phyloP scores from a whole-genome alignment of 108 stramenopile species.

The Epithemia pelagica region DNA sequence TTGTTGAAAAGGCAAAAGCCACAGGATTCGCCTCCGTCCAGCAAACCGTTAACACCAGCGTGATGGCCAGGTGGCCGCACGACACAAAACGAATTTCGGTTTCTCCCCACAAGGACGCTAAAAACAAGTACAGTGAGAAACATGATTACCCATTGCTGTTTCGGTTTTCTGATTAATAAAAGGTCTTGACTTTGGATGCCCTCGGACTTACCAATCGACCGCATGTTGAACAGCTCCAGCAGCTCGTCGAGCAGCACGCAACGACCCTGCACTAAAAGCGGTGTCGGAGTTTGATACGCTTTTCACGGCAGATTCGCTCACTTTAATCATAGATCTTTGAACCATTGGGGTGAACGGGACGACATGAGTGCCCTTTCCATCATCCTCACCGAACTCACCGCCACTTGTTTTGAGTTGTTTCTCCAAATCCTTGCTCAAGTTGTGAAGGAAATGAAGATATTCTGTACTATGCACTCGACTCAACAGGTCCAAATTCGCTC shows the following conservation, averaged over 20 bases:
- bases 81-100: slow-evolving; percentile 91
- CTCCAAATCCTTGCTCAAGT: slow-evolving; percentile 79
- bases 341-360: slow-evolving; percentile 83
- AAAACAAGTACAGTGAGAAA: too few species aligned
- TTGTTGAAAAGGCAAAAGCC: slow-evolving; percentile 99
- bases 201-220: slow-evolving; percentile 64
- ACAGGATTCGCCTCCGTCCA: slow-evolving; percentile 90
- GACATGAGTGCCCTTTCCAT: slow-evolving; percentile 31
- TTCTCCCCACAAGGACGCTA: slow-evolving; percentile 74
- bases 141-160: too few species aligned
- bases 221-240: slow-evolving; percentile 92
- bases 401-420: slow-evolving; percentile 34
- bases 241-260: slow-evolving; percentile 82
- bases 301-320: slow-evolving; percentile 47
- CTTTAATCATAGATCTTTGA: slow-evolving; percentile 62
- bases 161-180: too few species aligned
- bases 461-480: slow-evolving; percentile 86
- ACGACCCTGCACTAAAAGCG: slow-evolving; percentile 80
- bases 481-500: slow-evolving; percentile 78
- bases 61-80: slow-evolving; percentile 99
- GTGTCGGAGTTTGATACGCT: slow-evolving; percentile 72
- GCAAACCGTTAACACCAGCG: slow-evolving; percentile 84
- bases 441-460: slow-evolving; percentile 83
- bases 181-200: too few species aligned
- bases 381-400: slow-evolving; percentile 19